Conservation (phyloP, 225 moss, liverwort and hornwort genomes). For the Lunularia cruciata region DNA sequence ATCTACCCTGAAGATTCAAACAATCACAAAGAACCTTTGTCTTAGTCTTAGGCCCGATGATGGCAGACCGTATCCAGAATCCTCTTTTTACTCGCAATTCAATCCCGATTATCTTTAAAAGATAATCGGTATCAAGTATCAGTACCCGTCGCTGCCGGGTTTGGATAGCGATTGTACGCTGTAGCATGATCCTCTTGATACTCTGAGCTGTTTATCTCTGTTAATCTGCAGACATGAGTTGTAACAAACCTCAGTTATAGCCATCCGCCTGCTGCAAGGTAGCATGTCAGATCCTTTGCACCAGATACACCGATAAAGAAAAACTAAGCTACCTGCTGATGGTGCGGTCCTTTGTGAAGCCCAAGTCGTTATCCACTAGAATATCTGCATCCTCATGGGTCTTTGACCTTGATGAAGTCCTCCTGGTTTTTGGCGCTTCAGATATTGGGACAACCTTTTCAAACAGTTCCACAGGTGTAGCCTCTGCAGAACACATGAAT, state of each 20-base stretch:
- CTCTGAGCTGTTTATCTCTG: slow-evolving; percentile 74
- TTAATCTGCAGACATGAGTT: slow-evolving; percentile 51
- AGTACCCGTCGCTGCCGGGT: slow-evolving; percentile 15
- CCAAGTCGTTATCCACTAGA: slow-evolving; percentile 83
- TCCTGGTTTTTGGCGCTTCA: slow-evolving; percentile 60
- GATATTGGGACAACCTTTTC: slow-evolving; percentile 62
- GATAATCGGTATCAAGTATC: too few relatives aligned
- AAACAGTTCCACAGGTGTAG: slow-evolving; percentile 59
- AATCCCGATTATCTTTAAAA: too few relatives aligned
- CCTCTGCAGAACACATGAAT: slow-evolving; percentile 84
- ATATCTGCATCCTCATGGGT: slow-evolving; percentile 76
- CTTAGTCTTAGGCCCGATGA: too few relatives aligned
- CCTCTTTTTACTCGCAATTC: too few relatives aligned
- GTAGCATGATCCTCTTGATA: slow-evolving; percentile 72
- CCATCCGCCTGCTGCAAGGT: too few relatives aligned
- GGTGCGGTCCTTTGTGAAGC: slow-evolving; percentile 85
- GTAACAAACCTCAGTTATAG: neutral
- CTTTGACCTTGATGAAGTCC: slow-evolving; percentile 48
- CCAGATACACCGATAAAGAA: too few relatives aligned
- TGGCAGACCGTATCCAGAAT: too few relatives aligned
- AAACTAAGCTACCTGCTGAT: slow-evolving; percentile 62
- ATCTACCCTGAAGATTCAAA: too few relatives aligned
- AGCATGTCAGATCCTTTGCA: too few relatives aligned
- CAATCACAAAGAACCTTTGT: too few relatives aligned
- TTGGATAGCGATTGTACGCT: slow-evolving; percentile 21